A percentile compares a stretch with the other conserved stretches of the same genome.
These are phyloP conservation scores for Phytophthora sojae DNA, from an alignment of 352 stramenopile species.

Conservation along the genomic window DNA sequence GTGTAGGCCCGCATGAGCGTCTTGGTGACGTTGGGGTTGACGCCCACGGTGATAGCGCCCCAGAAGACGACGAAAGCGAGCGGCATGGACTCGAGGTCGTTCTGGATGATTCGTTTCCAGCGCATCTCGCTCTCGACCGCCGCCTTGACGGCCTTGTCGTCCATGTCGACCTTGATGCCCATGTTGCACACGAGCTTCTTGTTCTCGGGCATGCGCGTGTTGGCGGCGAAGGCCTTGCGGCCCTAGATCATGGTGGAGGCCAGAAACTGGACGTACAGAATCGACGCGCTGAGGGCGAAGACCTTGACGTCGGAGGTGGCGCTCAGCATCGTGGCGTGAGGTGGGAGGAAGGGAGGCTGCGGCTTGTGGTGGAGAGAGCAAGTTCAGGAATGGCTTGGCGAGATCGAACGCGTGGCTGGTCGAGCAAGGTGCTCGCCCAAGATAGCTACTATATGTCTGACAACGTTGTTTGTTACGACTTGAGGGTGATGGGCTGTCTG, in stretches of 20 bases:
- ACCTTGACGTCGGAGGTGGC: slow-evolving; percentile 36
- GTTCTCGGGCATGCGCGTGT: slow-evolving; percentile 54
- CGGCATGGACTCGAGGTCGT: slow-evolving; percentile 69
- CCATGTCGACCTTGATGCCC: slow-evolving; percentile 31
- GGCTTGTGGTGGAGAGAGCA: background rate
- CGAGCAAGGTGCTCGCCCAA: background rate
- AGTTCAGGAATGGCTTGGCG: slow-evolving; percentile 24
- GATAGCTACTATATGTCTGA: background rate
- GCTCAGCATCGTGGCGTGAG: slow-evolving; percentile 13
- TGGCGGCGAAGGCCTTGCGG: slow-evolving; percentile 51
- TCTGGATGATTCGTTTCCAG: slow-evolving; percentile 67
- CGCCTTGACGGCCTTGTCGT: slow-evolving; percentile 38
- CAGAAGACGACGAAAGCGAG: slow-evolving; percentile 59
- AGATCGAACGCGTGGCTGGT: background rate
- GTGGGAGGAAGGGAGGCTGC: background rate
- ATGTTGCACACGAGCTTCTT: slow-evolving; percentile 41
- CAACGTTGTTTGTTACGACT: background rate
- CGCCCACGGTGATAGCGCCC: slow-evolving; percentile 43
- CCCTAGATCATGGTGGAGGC: slow-evolving; percentile 56
- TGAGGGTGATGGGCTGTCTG: slow-evolving; percentile 5
- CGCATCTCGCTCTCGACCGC: slow-evolving; percentile 47
- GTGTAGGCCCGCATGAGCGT: slow-evolving; percentile 53
- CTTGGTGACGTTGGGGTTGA: slow-evolving; percentile 41
- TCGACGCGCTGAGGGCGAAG: slow-evolving; percentile 48
- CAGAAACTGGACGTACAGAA: slow-evolving; percentile 75